Conservation (phyloP, 169 alveolate genomes). For the Plasmodium gallinaceum region DNA sequence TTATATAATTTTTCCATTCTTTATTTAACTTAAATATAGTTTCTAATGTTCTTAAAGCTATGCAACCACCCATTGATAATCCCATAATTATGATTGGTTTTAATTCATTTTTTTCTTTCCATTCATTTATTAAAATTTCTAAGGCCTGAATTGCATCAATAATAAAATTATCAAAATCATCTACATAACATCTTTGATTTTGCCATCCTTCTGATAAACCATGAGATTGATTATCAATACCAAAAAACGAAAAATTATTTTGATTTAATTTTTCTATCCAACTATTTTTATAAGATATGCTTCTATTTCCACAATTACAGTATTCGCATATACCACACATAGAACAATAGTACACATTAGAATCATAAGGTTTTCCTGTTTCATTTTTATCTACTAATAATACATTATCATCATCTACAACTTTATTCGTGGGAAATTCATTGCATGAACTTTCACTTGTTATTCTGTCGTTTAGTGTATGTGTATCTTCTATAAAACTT, state of each 20-base stretch:
- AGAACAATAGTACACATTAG: conserved; percentile 46
- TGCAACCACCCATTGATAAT: conserved; percentile 69
- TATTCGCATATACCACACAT: conserved; percentile 64
- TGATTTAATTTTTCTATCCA: conserved; percentile 80
- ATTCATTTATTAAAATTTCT: conserved; percentile 72
- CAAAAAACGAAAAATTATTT: conserved; percentile 78
- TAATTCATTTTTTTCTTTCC: conserved; percentile 60
- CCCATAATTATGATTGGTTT: conserved; percentile 68
- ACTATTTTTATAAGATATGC: conserved; percentile 81
- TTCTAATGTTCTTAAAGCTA: conserved; percentile 51
- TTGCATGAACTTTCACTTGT: not conserved
- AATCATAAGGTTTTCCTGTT: not conserved
- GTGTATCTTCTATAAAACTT: conserved; percentile 11
- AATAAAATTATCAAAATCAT: conserved; percentile 71
- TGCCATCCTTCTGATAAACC: conserved; percentile 82
- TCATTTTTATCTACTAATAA: not conserved
- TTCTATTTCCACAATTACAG: conserved; percentile 59
- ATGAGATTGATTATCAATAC: conserved; percentile 83
- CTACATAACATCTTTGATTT: conserved; percentile 77
- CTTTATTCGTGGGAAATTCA: not conserved
- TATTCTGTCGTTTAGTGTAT: not conserved
- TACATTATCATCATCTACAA: not conserved
- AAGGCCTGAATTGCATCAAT: conserved; percentile 81
- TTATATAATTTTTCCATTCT: conserved; percentile 52
- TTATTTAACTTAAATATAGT: conserved; percentile 28